Evolutionary conservation across 164 flowering plant species (phyloP).

Genomic region (Piper longum): DNA sequence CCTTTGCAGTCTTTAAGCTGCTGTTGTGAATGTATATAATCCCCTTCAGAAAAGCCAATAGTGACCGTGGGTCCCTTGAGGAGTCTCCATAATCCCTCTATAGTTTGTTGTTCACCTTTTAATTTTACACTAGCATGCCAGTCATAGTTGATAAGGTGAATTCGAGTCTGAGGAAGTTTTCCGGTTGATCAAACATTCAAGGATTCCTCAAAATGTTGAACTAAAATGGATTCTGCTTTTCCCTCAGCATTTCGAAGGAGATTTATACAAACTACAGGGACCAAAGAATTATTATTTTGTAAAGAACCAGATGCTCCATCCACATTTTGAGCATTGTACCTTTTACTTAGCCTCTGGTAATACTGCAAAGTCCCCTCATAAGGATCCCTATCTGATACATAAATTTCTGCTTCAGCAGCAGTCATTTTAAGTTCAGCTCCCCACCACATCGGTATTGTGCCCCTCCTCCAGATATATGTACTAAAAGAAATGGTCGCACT

Average conservation of each 20-base stretch:
- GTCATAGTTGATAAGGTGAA: conserved; percentile 81
- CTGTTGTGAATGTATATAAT: conserved; percentile 61
- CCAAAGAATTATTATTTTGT: conserved; percentile 52
- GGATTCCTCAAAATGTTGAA: conserved; percentile 92
- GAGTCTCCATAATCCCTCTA: conserved; percentile 89
- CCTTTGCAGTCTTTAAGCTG: conserved; percentile 66
- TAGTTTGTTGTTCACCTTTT: conserved; percentile 88
- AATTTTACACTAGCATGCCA: conserved; percentile 89
- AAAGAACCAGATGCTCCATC: conserved; percentile 27
- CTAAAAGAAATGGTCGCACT: conserved; percentile 83
- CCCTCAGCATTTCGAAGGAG: conserved; percentile 87
- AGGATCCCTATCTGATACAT: conserved; percentile 74
- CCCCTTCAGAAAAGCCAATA: conserved; percentile 82
- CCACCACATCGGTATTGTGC: conserved; percentile 99
- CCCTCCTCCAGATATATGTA: conserved; percentile 88
- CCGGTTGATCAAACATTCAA: conserved; percentile 54
- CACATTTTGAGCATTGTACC: conserved; percentile 61
- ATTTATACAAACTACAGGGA: conserved; percentile 83
- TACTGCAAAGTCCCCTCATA: conserved; percentile 83
- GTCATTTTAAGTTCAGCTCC: conserved; percentile 94
- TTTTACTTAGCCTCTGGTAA: conserved; percentile 65
- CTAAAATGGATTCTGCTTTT: conserved; percentile 79
- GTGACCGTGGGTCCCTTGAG: conserved; percentile 62
- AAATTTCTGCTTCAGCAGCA: conserved; percentile 97
- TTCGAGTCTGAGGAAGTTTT: conserved; percentile 58